Conservation (phyloP, 805 yeast genomes). For the Babjeviella inositovora region DNA sequence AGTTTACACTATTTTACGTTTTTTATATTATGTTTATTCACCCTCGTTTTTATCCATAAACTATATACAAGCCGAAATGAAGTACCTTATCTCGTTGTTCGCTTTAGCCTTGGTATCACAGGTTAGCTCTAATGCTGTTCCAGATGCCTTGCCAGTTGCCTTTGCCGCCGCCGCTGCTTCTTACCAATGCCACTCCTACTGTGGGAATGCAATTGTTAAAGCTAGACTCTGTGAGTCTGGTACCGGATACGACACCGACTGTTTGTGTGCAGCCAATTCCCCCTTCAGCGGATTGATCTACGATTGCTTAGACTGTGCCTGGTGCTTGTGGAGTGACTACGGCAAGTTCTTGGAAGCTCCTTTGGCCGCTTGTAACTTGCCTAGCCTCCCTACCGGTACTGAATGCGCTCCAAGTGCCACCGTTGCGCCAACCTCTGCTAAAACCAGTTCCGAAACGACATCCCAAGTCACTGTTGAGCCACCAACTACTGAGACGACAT, state of each 20-base stretch:
- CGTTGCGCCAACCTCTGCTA: no score
- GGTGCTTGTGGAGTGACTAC: slow-evolving; percentile 18
- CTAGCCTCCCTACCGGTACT: slow-evolving; percentile 15
- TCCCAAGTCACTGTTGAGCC: no score
- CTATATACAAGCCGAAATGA: no score
- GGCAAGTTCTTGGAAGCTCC: slow-evolving; percentile 10
- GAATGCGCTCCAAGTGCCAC: slow-evolving; percentile 9
- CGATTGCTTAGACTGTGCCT: slow-evolving; percentile 17
- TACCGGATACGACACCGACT: slow-evolving; percentile 7
- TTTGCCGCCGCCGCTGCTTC: slow-evolving; percentile 5
- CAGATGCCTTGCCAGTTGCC: slow-evolving; percentile 3
- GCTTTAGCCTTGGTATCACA: no score
- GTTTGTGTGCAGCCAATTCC: slow-evolving; percentile 8
- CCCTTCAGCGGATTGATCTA: slow-evolving; percentile 7
- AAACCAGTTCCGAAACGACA: no score
- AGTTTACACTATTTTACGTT: no score
- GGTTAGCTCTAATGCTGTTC: no score
- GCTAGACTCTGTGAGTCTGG: slow-evolving; percentile 12
- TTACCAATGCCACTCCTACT: slow-evolving; percentile 13
- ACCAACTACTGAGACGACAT: no score
- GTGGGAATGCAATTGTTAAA: slow-evolving; percentile 14
- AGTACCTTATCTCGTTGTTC: no score
- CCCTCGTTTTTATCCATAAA: no score
- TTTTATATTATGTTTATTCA: no score
- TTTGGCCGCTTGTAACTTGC: slow-evolving; percentile 9